A percentile compares a stretch with the other conserved stretches of the same genome.
Evolutionary conservation across 1,284 basidiomycete species (phyloP).

Genomic region (Trametes hirsuta): DNA sequence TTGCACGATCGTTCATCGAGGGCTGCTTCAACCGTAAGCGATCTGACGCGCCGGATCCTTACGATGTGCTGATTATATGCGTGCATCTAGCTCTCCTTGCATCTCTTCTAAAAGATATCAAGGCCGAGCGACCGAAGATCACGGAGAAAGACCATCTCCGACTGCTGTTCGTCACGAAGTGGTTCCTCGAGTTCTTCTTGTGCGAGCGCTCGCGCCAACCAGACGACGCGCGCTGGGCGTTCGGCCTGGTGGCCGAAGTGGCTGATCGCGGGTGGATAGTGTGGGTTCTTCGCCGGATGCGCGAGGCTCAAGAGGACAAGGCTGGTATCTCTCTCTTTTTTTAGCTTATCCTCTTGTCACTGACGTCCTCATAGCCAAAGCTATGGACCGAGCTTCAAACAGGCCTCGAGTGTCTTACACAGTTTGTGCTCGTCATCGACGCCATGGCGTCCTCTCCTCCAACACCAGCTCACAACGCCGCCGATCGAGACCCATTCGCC

Average conservation of each 20-base stretch:
- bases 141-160: constrained; percentile 90
- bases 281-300: constrained; percentile 90
- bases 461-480: constrained; percentile 22
- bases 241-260: constrained; percentile 82
- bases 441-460: constrained; percentile 45
- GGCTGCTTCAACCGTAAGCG: constrained; percentile 85
- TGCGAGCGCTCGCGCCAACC: constrained; percentile 51
- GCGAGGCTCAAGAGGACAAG: constrained; percentile 86
- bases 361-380: constrained; percentile 63
- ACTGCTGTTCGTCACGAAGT: constrained; percentile 81
- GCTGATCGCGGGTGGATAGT: constrained; percentile 84
- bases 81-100: constrained; percentile 71
- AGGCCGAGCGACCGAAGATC: constrained; percentile 87
- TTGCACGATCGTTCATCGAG: constrained; percentile 76
- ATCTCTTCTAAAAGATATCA: constrained; percentile 88
- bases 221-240: constrained; percentile 54
- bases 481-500: not conserved
- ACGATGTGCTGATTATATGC: not conserved
- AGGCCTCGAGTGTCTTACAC: constrained; percentile 91
- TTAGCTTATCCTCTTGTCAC: not conserved
- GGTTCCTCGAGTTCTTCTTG: constrained; percentile 91
- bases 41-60: constrained; percentile 1
- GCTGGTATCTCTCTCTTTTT: constrained; percentile 42
- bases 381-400: constrained; percentile 93
- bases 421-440: constrained; percentile 86